Conservation (phyloP, 768 basidiomycete species). For the Dacryopinax spathularia region DNA sequence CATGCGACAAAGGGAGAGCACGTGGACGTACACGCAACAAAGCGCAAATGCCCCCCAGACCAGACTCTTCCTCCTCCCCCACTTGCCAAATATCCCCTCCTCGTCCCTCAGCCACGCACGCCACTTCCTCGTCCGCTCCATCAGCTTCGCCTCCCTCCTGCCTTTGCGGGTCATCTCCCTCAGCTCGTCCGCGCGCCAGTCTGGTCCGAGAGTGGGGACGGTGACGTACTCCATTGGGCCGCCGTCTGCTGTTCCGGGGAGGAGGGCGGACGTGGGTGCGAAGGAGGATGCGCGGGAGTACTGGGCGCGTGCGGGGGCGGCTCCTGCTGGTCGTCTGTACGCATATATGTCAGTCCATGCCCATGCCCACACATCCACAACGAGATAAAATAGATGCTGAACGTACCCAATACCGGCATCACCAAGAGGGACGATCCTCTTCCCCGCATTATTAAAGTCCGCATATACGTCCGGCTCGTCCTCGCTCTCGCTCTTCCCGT, state of each 20-base stretch:
- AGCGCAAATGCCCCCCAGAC: conserved; percentile 41
- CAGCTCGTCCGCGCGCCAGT: conserved; percentile 75
- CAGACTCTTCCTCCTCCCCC: conserved; percentile 57
- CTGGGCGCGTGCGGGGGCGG: not conserved
- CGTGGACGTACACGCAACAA: conserved; percentile 46
- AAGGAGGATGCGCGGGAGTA: not conserved
- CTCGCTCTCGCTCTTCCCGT: conserved; percentile 13
- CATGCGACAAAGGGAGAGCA: conserved; percentile 20
- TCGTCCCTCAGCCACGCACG: conserved; percentile 66
- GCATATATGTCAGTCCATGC: too few relatives aligned
- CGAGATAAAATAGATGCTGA: too few relatives aligned
- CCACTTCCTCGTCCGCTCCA: conserved; percentile 45
- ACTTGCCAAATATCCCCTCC: conserved; percentile 63
- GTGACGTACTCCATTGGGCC: conserved; percentile 76
- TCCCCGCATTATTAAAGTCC: conserved; percentile 79
- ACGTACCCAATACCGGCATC: conserved; percentile 1
- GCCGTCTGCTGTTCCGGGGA: conserved; percentile 28
- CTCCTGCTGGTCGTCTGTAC: not conserved
- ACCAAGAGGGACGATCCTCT: conserved; percentile 29
- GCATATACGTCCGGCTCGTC: conserved; percentile 67
- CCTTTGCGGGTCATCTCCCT: conserved; percentile 60
- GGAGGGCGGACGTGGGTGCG: conserved; percentile 16
- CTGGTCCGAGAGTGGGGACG: conserved; percentile 78
- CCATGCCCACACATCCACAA: too few relatives aligned
- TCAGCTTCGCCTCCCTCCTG: conserved; percentile 42